Percentiles rank a stretch among this genome's conserved stretches.
These are phyloP conservation scores for Curvularia verruculosa DNA, from an alignment of 2,329 filamentous ascomycete species.

Conservation along the genomic window DNA sequence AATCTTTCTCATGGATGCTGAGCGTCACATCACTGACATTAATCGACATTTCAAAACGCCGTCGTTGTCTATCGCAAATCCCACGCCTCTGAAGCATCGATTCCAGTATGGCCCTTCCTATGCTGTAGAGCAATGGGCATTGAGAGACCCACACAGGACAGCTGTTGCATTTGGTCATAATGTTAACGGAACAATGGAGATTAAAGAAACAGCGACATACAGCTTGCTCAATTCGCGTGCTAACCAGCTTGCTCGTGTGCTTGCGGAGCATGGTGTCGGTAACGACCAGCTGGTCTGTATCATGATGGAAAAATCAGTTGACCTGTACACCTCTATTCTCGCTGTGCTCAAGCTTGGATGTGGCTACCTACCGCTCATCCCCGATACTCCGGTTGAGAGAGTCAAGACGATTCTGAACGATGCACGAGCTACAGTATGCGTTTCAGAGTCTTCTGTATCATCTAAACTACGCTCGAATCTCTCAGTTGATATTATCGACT, in stretches of 20 bases:
- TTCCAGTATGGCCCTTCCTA: constrained; percentile 39
- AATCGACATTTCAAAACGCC: constrained; percentile 27
- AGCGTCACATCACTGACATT: constrained; percentile 41
- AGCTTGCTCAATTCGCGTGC: constrained; percentile 65
- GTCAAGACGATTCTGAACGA: constrained; percentile 67
- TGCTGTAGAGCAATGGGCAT: constrained; percentile 62
- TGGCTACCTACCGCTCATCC: constrained; percentile 79
- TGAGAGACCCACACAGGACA: constrained; percentile 56
- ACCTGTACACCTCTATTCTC: constrained; percentile 76
- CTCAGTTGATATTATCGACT: constrained; percentile 30
- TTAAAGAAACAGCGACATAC: constrained; percentile 64
- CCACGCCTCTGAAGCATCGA: constrained; percentile 34
- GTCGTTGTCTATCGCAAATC: constrained; percentile 51
- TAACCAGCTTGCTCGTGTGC: constrained; percentile 66
- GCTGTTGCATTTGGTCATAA: constrained; percentile 70
- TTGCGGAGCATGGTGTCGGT: constrained; percentile 57
- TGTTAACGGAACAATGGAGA: constrained; percentile 36
- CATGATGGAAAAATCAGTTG: constrained; percentile 75
- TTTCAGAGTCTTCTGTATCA: constrained; percentile 46
- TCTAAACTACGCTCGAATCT: constrained; percentile 10
- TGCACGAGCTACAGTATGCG: constrained; percentile 58
- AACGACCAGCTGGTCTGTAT: constrained; percentile 70
- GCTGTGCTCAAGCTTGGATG: constrained; percentile 76
- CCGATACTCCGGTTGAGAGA: constrained; percentile 69
- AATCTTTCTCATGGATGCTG: constrained; percentile 50